These are phyloP conservation scores for Phytophthora litchii DNA, from an alignment of 352 stramenopile genomes.

Conservation along the genomic window DNA sequence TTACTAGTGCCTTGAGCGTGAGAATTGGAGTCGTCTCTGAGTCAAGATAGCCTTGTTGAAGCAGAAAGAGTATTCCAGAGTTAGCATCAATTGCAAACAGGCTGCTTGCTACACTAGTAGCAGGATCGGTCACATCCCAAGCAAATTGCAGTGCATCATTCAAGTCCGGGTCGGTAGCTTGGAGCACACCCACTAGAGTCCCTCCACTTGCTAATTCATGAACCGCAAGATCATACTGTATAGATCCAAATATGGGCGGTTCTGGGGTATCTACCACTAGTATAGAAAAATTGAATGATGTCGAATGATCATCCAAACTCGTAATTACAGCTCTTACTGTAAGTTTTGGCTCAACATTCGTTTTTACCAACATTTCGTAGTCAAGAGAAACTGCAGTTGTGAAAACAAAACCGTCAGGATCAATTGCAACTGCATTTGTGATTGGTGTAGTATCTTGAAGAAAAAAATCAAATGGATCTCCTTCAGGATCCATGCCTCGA, in stretches of 20 bases:
- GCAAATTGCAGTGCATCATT: conserved; percentile 41
- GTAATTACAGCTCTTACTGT: conserved; percentile 18
- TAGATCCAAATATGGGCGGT: conserved; percentile 14
- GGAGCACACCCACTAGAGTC: conserved; percentile 44
- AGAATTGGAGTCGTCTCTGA: conserved; percentile 9
- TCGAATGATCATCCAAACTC: conserved; percentile 8
- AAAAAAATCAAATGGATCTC: conserved; percentile 46
- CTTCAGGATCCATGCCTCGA: conserved; percentile 52
- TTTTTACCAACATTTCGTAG: conserved; percentile 23
- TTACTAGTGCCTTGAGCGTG: conserved; percentile 13
- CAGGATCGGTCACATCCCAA: conserved; percentile 10
- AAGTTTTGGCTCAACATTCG: conserved; percentile 20
- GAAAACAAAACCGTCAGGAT: conserved; percentile 16
- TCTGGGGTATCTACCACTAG: conserved; percentile 20
- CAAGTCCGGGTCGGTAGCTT: conserved; percentile 44
- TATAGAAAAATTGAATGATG: conserved; percentile 24
- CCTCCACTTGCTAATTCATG: conserved; percentile 45
- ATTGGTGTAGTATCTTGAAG: conserved; percentile 38
- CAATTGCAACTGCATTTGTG: conserved; percentile 16
- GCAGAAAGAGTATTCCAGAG: conserved; percentile 21
- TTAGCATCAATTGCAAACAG: conserved; percentile 24
- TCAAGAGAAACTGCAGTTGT: conserved; percentile 22
- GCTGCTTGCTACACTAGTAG: conserved; percentile 1
- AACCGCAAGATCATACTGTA: conserved; percentile 33
- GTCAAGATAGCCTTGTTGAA: conserved; percentile 18